phyloP scores from a whole-genome alignment of 2,329 filamentous ascomycete species.

The Graphilbum sp. region DNA sequence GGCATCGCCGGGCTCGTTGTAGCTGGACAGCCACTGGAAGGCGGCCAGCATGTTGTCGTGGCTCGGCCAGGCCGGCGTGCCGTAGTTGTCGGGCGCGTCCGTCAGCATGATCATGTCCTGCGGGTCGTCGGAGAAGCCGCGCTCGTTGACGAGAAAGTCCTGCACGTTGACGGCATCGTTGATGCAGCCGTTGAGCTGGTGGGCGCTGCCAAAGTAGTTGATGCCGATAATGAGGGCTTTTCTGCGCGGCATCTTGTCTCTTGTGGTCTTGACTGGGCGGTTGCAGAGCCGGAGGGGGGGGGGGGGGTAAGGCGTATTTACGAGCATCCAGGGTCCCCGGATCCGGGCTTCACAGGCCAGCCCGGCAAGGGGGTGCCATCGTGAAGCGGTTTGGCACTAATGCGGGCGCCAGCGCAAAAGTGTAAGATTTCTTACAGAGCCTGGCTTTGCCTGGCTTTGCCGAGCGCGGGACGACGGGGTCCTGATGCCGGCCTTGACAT shows the following conservation, averaged over 20 bases:
- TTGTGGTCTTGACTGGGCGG: not conserved
- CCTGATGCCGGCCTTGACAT: too few relatives aligned
- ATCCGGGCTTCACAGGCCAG: too few relatives aligned
- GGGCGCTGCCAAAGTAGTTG: constrained; percentile 41
- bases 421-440: too few relatives aligned
- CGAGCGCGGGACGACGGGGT: too few relatives aligned
- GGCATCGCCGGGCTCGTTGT: constrained; percentile 29
- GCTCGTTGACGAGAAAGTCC: constrained; percentile 19
- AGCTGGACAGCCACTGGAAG: constrained; percentile 38
- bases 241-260: constrained; percentile 10
- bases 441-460: too few relatives aligned
- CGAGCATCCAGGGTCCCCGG: too few relatives aligned
- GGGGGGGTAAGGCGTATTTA: too few relatives aligned
- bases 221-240: constrained; percentile 29
- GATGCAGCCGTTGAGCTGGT: constrained; percentile 40
- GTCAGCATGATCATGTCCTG: constrained; percentile 20
- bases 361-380: too few relatives aligned
- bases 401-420: too few relatives aligned
- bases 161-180: constrained; percentile 20
- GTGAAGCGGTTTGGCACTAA: too few relatives aligned
- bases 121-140: constrained; percentile 17
- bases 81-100: constrained; percentile 16
- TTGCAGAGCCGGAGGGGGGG: too few relatives aligned
- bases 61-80: constrained; percentile 18
- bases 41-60: constrained; percentile 25